Evolutionary conservation across 2,329 filamentous ascomycete genomes (phyloP).

Genomic region (Colletotrichum endophyticum): DNA sequence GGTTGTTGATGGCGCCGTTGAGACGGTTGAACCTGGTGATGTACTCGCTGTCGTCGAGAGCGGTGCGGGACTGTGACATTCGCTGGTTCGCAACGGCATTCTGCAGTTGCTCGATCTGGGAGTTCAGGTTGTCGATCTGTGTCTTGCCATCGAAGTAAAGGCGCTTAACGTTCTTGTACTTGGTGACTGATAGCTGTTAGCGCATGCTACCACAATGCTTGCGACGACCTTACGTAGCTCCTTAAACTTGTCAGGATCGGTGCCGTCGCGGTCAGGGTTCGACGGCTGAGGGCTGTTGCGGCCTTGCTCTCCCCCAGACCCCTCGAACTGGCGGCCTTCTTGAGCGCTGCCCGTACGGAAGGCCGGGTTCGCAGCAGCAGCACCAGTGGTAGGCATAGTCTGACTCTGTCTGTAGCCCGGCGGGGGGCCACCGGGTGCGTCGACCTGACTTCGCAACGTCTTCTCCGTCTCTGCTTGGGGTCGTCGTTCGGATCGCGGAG

Average conservation of each 20-base stretch:
- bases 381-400: constrained; percentile 47
- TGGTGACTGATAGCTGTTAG: constrained; percentile 68
- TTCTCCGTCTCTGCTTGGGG: constrained; percentile 54
- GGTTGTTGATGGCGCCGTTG: constrained; percentile 91
- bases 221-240: constrained; percentile 53
- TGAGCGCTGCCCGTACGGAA: constrained; percentile 45
- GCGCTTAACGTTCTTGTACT: constrained; percentile 98
- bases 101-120: constrained; percentile 91
- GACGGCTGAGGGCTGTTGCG: constrained; percentile 63
- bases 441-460: constrained; percentile 44
- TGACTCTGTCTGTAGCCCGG: constrained; percentile 58
- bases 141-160: constrained; percentile 96
- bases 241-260: constrained; percentile 61
- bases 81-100: constrained; percentile 98
- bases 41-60: constrained; percentile 95
- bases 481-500: constrained; percentile 44
- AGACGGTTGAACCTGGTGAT: constrained; percentile 85
- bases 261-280: constrained; percentile 42
- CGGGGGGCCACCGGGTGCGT: constrained; percentile 50
- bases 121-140: constrained; percentile 86
- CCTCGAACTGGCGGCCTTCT: constrained; percentile 49
- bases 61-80: constrained; percentile 90
- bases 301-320: constrained; percentile 48
- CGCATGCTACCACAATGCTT: constrained; percentile 26
- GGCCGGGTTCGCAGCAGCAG: constrained; percentile 35